Percentiles rank a stretch among this genome's conserved stretches.
Evolutionary conservation across 1,284 basidiomycete species (phyloP).

Genomic region (Moesziomyces globuligerus): DNA sequence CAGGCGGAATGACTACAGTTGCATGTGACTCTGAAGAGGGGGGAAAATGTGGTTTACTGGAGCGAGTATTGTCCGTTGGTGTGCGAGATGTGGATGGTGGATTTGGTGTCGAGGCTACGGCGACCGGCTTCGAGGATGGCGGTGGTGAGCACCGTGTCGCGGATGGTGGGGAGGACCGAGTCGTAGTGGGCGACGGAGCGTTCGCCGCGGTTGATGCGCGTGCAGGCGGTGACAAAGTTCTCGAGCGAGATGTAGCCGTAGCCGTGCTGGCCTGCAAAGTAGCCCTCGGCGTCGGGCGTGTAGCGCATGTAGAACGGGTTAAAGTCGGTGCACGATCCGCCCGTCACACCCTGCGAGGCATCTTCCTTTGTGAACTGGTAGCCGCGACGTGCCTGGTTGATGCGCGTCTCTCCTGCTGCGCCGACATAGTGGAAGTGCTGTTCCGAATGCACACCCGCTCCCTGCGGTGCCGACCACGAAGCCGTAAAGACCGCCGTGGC

Average conservation of each 20-base stretch:
- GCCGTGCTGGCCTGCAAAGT: slow-evolving; percentile 90
- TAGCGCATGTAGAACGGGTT: slow-evolving; percentile 97
- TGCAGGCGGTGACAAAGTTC: slow-evolving; percentile 78
- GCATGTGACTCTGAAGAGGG: too few relatives aligned
- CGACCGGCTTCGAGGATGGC: slow-evolving; percentile 90
- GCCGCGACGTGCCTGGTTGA: slow-evolving; percentile 91
- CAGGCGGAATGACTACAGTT: neutral
- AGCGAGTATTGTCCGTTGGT: slow-evolving; percentile 76
- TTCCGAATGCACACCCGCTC: slow-evolving; percentile 76
- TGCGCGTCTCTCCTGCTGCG: slow-evolving; percentile 81
- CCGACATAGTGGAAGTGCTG: slow-evolving; percentile 78
- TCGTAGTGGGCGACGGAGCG: slow-evolving; percentile 78
- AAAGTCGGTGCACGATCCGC: slow-evolving; percentile 69
- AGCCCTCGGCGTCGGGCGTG: slow-evolving; percentile 86
- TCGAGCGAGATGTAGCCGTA: slow-evolving; percentile 90
- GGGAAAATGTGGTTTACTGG: slow-evolving; percentile 69
- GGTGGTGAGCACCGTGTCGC: slow-evolving; percentile 86
- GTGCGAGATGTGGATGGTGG: slow-evolving; percentile 80
- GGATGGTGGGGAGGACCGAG: slow-evolving; percentile 83
- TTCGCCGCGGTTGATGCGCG: slow-evolving; percentile 76
- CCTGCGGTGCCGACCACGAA: slow-evolving; percentile 69
- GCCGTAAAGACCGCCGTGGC: slow-evolving; percentile 90
- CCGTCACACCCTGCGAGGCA: slow-evolving; percentile 77
- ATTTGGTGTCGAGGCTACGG: slow-evolving; percentile 85
- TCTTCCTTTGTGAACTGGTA: slow-evolving; percentile 88